A percentile compares a stretch with the other conserved stretches of the same genome.
These are phyloP conservation scores for Penicillium canescens DNA, from an alignment of 495 filamentous ascomycete genomes.

Conservation along the genomic window DNA sequence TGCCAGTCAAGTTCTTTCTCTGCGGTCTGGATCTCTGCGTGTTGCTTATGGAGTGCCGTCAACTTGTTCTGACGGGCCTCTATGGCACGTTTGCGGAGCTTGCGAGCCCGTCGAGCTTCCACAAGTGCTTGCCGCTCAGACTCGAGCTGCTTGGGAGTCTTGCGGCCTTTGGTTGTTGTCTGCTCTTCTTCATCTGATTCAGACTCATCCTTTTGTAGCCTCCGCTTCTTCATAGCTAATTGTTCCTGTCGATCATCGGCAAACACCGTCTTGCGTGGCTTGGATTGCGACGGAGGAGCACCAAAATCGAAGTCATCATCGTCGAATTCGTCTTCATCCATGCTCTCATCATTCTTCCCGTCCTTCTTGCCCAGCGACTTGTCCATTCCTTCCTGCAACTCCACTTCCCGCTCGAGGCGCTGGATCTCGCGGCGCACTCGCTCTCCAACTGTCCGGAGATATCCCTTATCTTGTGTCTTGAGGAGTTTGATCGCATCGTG, in stretches of 20 bases:
- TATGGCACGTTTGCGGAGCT: conserved; percentile 49
- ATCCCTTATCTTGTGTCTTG: conserved; percentile 95
- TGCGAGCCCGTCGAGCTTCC: conserved; percentile 44
- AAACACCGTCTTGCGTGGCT: conserved; percentile 53
- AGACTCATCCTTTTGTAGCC: conserved; percentile 20
- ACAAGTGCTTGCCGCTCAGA: conserved; percentile 42
- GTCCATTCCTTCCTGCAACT: conserved; percentile 39
- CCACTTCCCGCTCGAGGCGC: conserved; percentile 55
- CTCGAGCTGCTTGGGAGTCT: conserved; percentile 40
- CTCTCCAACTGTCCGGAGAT: conserved; percentile 70
- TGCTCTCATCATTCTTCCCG: conserved; percentile 23
- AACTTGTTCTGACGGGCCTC: conserved; percentile 57
- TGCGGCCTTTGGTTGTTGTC: conserved; percentile 20
- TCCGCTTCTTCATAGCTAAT: conserved; percentile 31
- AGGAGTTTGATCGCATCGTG: conserved; percentile 77
- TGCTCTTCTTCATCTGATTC: conserved; percentile 35
- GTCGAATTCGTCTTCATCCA: conserved; percentile 26
- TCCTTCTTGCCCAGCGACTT: conserved; percentile 28
- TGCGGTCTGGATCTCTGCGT: conserved; percentile 67
- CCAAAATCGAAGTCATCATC: conserved; percentile 31
- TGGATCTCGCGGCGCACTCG: conserved; percentile 59
- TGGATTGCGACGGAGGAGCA: conserved; percentile 25
- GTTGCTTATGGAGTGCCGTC: conserved; percentile 63
- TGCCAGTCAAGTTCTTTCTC: conserved; percentile 78
- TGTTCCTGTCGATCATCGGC: conserved; percentile 56